These are phyloP conservation scores for Chytriomyces sp. DNA, from an alignment of 192 early-diverging fungal genomes.

Conservation along the genomic window DNA sequence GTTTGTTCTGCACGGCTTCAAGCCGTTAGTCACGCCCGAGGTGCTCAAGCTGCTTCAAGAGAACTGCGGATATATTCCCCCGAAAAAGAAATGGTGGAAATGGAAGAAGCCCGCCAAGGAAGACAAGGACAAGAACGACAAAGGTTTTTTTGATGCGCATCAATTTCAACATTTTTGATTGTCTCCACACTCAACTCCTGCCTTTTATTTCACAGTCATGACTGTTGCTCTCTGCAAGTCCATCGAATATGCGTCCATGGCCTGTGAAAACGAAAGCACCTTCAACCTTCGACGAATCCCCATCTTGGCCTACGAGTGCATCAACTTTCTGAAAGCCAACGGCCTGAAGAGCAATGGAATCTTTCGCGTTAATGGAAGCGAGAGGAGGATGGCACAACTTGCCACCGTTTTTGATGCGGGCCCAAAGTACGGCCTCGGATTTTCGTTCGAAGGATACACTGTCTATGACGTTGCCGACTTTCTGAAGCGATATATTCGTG, in stretches of 20 bases:
- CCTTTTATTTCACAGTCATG: conserved; percentile 13
- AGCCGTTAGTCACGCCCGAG: conserved; percentile 30
- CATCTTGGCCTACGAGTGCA: conserved; percentile 48
- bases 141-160: neutral
- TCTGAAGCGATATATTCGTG: conserved; percentile 54
- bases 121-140: conserved; percentile 14
- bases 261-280: conserved; percentile 23
- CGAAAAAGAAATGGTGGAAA: conserved; percentile 49
- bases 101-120: conserved; percentile 21
- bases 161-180: neutral
- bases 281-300: conserved; percentile 43
- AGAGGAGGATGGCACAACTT: conserved; percentile 50
- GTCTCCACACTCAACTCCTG: neutral
- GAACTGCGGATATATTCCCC: conserved; percentile 13
- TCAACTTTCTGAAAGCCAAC: conserved; percentile 38
- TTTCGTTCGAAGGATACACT: conserved; percentile 53
- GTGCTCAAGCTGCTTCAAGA: conserved; percentile 42
- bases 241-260: conserved; percentile 39
- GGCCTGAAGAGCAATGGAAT: conserved; percentile 49
- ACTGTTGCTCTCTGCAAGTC: conserved; percentile 35
- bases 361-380: conserved; percentile 58
- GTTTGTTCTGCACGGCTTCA: conserved; percentile 1
- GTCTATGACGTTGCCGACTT: conserved; percentile 58
- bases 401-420: conserved; percentile 46
- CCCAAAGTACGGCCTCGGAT: conserved; percentile 49